Base-by-base conservation (phyloP, 257 asterid genomes). In the Solanum appendiculatum region DNA sequence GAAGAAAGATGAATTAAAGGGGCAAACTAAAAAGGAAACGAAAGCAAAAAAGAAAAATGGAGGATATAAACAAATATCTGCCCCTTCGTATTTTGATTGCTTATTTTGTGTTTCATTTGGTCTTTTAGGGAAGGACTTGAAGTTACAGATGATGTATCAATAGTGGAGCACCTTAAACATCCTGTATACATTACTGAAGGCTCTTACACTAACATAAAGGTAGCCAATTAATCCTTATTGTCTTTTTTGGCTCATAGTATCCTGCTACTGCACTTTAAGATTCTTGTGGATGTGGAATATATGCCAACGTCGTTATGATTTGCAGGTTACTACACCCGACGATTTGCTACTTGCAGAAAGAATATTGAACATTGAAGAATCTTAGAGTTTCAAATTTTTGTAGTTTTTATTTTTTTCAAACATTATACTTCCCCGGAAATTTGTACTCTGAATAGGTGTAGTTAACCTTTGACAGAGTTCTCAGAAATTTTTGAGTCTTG, bases 191-290 rank as follows among this genome's bases (percentile, higher is more conserved):
- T 97, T 46, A 95, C 99, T 5, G 93, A 95, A 89, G 99, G 99
- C 90, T 97, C 98, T 85, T 97, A 97, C 94, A 95, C 99, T 86
- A 97, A 97, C 92, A 96, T 97, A 90, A 97, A 97, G 99, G 99
- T 97, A 90, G 48, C 44, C 66, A 2, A 2, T 21, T 34, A 56
- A 54, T 14, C 27, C 21, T 75, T 31, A 85, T 46, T 77, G 72
- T 15, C 48, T 85, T 23, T 86, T 86, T 81, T 56, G 11, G 8
- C 54, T 44, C 39, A 3, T n/a, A 44, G 36, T 46, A 15, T 82
- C 36, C 51, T 27, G 72, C 34, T 73, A 14, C 42, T 39, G 46
- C 68, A 46, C 3, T 31, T 75, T n/a, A n/a, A 63, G 68, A 6
- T 36, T 46, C 72, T 74, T 68, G 20, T 36, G 31, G 29, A 37